phyloP scores from a whole-genome alignment of 306 rosid genomes.

The Lathyrus oleraceus region DNA sequence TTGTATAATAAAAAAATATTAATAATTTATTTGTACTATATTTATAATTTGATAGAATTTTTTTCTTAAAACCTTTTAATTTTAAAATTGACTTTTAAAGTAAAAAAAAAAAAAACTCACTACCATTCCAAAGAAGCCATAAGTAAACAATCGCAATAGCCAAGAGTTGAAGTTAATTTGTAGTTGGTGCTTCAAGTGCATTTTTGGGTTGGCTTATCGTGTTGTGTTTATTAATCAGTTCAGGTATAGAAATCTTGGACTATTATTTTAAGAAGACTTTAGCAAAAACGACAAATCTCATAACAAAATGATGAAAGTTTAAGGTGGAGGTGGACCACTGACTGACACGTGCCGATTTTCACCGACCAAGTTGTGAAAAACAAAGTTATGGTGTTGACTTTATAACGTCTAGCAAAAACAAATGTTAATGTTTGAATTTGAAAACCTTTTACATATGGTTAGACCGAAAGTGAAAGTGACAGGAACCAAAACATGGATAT shows the following conservation, averaged over 20 bases:
- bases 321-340: constrained; percentile 60
- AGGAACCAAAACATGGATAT: constrained; percentile 40
- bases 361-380: constrained; percentile 55
- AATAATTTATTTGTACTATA: no score
- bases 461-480: constrained; percentile 66
- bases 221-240: neutral
- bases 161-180: no score
- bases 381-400: constrained; percentile 60
- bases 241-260: neutral
- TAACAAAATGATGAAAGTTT: constrained; percentile 33
- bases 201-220: constrained; percentile 10
- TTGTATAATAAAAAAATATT: no score
- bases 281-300: neutral
- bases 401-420: constrained; percentile 21
- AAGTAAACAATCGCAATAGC: no score
- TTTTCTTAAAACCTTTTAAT: no score
- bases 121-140: no score
- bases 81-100: no score
- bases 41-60: no score
- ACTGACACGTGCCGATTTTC: constrained; percentile 75
- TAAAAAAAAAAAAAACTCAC: no score
- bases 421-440: constrained; percentile 41
- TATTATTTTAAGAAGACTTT: neutral
- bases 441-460: constrained; percentile 28
- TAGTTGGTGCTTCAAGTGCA: neutral